These are phyloP conservation scores for Sclerotinia glacialis DNA, from an alignment of 2,329 filamentous ascomycete species.

Conservation along the genomic window DNA sequence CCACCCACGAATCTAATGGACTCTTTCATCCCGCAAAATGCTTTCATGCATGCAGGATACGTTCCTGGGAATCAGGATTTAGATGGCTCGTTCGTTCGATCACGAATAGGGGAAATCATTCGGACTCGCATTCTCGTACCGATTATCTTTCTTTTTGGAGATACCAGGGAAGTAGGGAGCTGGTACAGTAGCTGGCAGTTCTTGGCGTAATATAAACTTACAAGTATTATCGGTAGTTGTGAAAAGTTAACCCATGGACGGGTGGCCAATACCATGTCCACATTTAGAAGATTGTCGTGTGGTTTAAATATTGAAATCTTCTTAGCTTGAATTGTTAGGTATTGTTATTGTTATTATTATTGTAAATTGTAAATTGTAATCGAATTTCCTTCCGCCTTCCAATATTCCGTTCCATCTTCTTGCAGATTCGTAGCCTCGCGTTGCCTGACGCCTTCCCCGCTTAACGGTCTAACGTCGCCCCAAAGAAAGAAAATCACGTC, in stretches of 20 bases:
- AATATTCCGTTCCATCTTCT: not conserved
- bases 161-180: too few species aligned
- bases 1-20: not conserved
- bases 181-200: not conserved
- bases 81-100: not conserved
- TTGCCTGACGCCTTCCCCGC: not conserved
- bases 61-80: not conserved
- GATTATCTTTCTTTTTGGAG: not conserved
- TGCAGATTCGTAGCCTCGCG: slow-evolving; percentile 4
- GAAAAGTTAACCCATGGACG: too few species aligned
- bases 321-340: not conserved
- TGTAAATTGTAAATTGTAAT: slow-evolving; percentile 3
- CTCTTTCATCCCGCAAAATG: not conserved
- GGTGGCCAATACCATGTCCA: not conserved
- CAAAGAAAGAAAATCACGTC: not conserved
- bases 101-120: not conserved
- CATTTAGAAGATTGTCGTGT: not conserved
- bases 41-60: not conserved
- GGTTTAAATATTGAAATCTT: not conserved
- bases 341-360: too few species aligned
- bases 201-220: slow-evolving; percentile 6
- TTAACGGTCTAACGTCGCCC: not conserved
- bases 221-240: not conserved
- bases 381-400: not conserved
- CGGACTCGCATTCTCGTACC: slow-evolving; percentile 3